Percentiles rank a stretch among this genome's conserved stretches.
These are phyloP conservation scores for Malus sieversii DNA, from an alignment of 306 rosid species.

Conservation along the genomic window DNA sequence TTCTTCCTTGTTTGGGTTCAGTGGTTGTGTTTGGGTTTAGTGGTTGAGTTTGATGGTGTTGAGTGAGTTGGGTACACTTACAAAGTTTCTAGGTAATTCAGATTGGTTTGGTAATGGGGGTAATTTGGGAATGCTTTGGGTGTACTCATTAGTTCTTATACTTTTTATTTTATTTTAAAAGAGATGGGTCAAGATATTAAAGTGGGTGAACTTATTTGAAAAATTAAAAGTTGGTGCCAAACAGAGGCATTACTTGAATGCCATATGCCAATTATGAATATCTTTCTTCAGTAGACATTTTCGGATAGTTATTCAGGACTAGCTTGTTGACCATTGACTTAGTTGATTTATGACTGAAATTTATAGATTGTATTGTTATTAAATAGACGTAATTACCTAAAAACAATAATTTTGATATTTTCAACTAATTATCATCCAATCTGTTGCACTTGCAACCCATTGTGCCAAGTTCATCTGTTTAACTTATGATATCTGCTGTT, in stretches of 20 bases:
- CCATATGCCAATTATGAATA: background rate
- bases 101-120: no score
- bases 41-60: background rate
- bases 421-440: background rate
- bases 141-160: background rate
- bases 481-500: background rate
- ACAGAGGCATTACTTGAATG: background rate
- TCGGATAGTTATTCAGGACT: background rate
- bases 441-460: background rate
- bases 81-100: no score
- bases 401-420: background rate
- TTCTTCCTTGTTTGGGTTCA: background rate
- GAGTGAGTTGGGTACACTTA: background rate
- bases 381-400: background rate
- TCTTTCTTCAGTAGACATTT: background rate
- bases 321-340: background rate
- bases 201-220: background rate
- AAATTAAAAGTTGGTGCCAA: background rate
- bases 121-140: background rate
- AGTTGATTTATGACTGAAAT: background rate
- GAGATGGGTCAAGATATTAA: background rate
- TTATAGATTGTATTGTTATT: background rate
- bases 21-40: background rate
- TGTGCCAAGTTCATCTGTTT: background rate
- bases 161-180: no score